These are phyloP conservation scores for Puccinellia tenuiflora DNA, from an alignment of 176 grass and related monocot genomes.

Conservation along the genomic window DNA sequence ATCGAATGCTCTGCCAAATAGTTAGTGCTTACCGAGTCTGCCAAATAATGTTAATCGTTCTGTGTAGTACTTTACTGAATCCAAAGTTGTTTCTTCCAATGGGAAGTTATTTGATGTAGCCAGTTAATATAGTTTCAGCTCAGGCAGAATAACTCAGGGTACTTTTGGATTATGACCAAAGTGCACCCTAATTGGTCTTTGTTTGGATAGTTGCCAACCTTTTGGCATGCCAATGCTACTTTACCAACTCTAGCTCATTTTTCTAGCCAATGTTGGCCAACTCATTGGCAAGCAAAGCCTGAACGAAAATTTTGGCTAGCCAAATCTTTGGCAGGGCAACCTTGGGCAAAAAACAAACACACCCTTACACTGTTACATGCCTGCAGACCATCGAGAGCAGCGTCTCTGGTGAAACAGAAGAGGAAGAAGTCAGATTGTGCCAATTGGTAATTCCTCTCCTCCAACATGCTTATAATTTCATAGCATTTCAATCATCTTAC, in stretches of 20 bases:
- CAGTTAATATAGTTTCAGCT: slow-evolving; percentile 20
- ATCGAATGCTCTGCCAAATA: neutral
- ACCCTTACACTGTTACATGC: slow-evolving; percentile 7
- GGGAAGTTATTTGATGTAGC: slow-evolving; percentile 19
- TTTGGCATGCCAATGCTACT: too few species aligned
- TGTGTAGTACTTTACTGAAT: slow-evolving; percentile 4
- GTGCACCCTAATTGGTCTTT: too few species aligned
- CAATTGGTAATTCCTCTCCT: slow-evolving; percentile 70
- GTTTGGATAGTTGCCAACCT: too few species aligned
- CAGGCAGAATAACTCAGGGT: neutral
- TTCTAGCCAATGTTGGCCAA: too few species aligned
- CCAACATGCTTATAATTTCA: slow-evolving; percentile 14
- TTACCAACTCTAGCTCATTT: too few species aligned
- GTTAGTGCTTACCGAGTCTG: neutral
- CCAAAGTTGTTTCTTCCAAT: slow-evolving; percentile 21
- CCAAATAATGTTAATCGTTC: neutral
- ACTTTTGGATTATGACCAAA: too few species aligned
- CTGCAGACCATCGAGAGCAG: slow-evolving; percentile 94
- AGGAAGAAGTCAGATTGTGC: slow-evolving; percentile 76
- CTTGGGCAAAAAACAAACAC: too few species aligned
- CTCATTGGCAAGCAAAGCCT: too few species aligned
- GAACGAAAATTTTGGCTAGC: too few species aligned
- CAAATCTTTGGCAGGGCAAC: too few species aligned
- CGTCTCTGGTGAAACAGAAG: slow-evolving; percentile 71
- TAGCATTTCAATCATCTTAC: slow-evolving; percentile 19